Percentiles rank a stretch among this genome's conserved stretches.
Conservation (phyloP, 768 basidiomycete species). For the Kondoa subrosea region DNA sequence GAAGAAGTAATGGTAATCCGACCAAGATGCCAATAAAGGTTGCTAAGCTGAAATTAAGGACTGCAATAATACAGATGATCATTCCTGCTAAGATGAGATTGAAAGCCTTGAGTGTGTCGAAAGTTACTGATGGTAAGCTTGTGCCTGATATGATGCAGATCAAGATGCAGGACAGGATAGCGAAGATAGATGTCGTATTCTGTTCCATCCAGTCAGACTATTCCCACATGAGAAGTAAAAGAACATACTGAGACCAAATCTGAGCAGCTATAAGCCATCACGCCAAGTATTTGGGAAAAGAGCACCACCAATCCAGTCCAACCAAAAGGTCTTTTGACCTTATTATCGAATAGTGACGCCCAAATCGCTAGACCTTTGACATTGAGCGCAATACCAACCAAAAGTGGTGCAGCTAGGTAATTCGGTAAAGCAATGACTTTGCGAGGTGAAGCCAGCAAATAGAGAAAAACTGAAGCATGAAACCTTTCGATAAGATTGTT, state of each 20-base stretch:
- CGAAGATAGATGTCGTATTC: not conserved
- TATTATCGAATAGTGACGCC: constrained; percentile 49
- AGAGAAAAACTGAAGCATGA: constrained; percentile 97
- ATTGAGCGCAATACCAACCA: constrained; percentile 71
- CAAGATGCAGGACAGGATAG: constrained; percentile 11
- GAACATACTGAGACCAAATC: constrained; percentile 11
- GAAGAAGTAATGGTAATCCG: constrained; percentile 45
- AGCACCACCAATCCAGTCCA: constrained; percentile 1
- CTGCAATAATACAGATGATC: constrained; percentile 63
- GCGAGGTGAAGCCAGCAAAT: constrained; percentile 49
- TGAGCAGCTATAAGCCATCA: not conserved
- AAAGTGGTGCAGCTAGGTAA: constrained; percentile 71
- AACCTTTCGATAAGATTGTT: constrained; percentile 91
- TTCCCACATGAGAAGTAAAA: not conserved
- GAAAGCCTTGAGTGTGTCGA: constrained; percentile 47
- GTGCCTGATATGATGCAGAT: constrained; percentile 9
- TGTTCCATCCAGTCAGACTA: constrained; percentile 3
- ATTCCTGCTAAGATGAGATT: constrained; percentile 72
- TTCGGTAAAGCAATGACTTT: constrained; percentile 75
- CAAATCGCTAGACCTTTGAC: constrained; percentile 60
- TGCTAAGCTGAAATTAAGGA: constrained; percentile 85
- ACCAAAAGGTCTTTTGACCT: not conserved
- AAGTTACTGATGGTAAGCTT: constrained; percentile 31
- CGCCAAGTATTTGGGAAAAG: not conserved
- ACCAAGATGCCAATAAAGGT: constrained; percentile 50